Conservation (phyloP, 1,284 basidiomycete species). For the Pascua guehoae region DNA sequence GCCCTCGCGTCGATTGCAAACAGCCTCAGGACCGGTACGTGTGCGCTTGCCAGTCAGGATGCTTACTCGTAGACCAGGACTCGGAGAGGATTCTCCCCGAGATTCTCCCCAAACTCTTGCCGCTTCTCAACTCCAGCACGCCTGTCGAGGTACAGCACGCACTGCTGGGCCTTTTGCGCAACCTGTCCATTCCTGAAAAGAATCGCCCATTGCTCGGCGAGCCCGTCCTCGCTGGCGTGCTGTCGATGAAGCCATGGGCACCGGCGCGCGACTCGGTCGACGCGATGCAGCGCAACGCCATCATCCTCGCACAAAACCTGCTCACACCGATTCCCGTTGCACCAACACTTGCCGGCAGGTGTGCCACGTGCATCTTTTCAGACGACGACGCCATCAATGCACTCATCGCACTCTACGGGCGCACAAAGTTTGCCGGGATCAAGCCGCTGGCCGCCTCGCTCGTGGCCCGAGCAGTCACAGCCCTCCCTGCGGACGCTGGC, state of each 20-base stretch:
- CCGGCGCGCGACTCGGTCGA: neutral
- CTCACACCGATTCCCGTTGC: neutral
- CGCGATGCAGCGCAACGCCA: conserved; percentile 4
- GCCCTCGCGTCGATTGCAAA: neutral
- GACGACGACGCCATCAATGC: neutral
- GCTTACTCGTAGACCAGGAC: too few relatives aligned
- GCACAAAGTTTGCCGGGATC: neutral
- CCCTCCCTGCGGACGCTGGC: neutral
- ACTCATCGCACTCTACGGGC: neutral
- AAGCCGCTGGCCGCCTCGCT: neutral
- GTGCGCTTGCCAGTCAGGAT: too few relatives aligned
- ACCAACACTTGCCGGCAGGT: neutral
- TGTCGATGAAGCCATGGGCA: neutral
- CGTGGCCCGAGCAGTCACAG: neutral
- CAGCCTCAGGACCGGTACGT: neutral
- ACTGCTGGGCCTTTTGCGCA: conserved; percentile 8
- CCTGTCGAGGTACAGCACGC: neutral
- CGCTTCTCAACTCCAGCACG: neutral
- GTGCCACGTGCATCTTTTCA: neutral
- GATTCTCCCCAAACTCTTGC: neutral
- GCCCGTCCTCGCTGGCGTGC: neutral
- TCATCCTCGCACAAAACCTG: neutral
- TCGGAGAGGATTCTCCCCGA: neutral
- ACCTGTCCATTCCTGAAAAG: conserved; percentile 3
- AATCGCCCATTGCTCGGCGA: conserved; percentile 3